Conservation (phyloP, 441 rosid genomes). For the Rhodomyrtus psidioides region DNA sequence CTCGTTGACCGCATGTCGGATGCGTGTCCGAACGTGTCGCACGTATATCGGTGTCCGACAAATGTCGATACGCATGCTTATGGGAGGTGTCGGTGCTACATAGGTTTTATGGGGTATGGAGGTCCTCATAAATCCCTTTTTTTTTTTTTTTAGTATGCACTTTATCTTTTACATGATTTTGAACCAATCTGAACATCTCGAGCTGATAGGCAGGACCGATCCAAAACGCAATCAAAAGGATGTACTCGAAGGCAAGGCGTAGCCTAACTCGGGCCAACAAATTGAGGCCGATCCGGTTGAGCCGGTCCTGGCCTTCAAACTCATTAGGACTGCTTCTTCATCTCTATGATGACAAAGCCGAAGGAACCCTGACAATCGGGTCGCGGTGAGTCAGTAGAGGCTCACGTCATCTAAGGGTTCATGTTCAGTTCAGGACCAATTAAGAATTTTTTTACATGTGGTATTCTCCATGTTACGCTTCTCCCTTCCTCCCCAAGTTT, state of each 20-base stretch:
- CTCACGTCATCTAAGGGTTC: too few relatives aligned
- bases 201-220: fast-evolving
- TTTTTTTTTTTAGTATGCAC: neutral
- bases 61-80: too few relatives aligned
- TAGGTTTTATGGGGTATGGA: too few relatives aligned
- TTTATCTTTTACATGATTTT: neutral
- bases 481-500: neutral
- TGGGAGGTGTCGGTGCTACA: too few relatives aligned
- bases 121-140: too few relatives aligned
- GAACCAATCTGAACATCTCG: fast-evolving
- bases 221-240: neutral
- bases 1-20: too few relatives aligned
- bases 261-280: too few relatives aligned
- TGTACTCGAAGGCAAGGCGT: too few relatives aligned
- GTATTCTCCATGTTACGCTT: neutral
- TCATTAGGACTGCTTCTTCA: neutral
- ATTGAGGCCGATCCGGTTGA: too few relatives aligned
- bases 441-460: neutral
- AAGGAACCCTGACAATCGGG: neutral
- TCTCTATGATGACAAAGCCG: neutral
- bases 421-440: neutral
- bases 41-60: too few relatives aligned
- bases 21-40: too few relatives aligned
- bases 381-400: neutral
- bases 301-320: neutral